Percentiles rank a stretch among this genome's conserved stretches.
Evolutionary conservation across 1,139 yeast genomes (phyloP).

Genomic region (Blastobotrys proliferans): DNA sequence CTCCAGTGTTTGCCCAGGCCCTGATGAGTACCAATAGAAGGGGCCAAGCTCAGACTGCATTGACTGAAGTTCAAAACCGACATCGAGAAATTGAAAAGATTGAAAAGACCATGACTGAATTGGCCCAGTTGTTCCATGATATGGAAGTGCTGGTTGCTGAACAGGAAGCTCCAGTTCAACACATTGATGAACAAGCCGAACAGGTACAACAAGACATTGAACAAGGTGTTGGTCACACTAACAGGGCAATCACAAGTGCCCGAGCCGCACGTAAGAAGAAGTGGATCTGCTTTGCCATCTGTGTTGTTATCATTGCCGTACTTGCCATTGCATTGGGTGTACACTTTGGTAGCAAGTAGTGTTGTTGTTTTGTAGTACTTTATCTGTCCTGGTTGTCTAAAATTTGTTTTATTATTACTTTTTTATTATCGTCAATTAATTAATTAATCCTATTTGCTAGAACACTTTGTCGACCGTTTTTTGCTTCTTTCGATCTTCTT

Average conservation of each 20-base stretch:
- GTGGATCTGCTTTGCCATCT: conserved; percentile 77
- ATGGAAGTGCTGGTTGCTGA: conserved; percentile 96
- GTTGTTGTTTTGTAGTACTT: too few relatives aligned
- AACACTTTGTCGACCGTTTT: too few relatives aligned
- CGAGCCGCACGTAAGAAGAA: conserved; percentile 88
- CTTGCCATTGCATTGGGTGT: conserved; percentile 51
- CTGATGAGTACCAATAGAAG: conserved; percentile 86
- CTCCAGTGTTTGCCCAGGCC: conserved; percentile 93
- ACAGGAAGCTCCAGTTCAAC: conserved; percentile 86
- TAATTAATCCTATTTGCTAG: too few relatives aligned
- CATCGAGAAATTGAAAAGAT: conserved; percentile 93
- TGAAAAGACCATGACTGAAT: conserved; percentile 93
- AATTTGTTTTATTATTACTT: too few relatives aligned
- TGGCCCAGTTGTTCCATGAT: conserved; percentile 90
- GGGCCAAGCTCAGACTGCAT: conserved; percentile 94
- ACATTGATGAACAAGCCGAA: conserved; percentile 74
- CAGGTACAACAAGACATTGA: conserved; percentile 88
- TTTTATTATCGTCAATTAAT: too few relatives aligned
- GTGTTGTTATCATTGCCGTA: conserved; percentile 61
- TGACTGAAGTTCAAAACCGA: conserved; percentile 93
- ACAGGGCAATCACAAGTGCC: conserved; percentile 85
- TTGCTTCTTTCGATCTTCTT: too few relatives aligned
- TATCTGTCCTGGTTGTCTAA: too few relatives aligned
- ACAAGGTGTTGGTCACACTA: conserved; percentile 91
- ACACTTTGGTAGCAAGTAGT: too few relatives aligned